phyloP scores from a whole-genome alignment of 208 protist genomes.

The Wallacemonas sp. region DNA sequence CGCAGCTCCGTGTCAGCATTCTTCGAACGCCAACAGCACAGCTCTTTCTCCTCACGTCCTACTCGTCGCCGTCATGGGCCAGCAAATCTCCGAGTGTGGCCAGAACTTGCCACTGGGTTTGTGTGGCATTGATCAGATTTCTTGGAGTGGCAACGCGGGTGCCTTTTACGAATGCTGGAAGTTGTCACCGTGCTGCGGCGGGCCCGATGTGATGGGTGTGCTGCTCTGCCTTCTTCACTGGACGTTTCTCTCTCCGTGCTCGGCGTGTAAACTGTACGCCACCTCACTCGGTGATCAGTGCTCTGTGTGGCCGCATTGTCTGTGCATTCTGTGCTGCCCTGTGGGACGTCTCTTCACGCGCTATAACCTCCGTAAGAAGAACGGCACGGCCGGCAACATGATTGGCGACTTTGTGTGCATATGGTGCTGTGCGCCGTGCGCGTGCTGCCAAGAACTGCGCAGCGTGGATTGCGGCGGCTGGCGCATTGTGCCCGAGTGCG shows the following conservation, averaged over 20 bases:
- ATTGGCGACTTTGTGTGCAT: conserved; percentile 73
- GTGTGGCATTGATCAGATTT: conserved; percentile 60
- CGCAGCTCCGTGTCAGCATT: too few relatives aligned
- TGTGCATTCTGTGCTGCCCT: conserved; percentile 63
- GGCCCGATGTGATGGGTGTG: conserved; percentile 37
- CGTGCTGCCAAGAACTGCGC: conserved; percentile 78
- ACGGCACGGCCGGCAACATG: conserved; percentile 67
- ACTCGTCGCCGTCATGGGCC: too few relatives aligned
- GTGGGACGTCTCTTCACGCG: conserved; percentile 68
- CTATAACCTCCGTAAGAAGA: conserved; percentile 84
- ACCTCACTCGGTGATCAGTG: conserved; percentile 62
- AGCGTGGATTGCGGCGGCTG: conserved; percentile 48
- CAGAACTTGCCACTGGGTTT: conserved; percentile 43
- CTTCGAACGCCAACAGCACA: too few relatives aligned
- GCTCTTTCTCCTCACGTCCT: too few relatives aligned
- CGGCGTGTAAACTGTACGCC: conserved; percentile 68
- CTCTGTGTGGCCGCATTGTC: conserved; percentile 65
- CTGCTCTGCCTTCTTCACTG: conserved; percentile 63
- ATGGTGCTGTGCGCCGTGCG: conserved; percentile 61
- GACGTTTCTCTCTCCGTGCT: conserved; percentile 42
- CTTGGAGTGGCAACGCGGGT: conserved; percentile 61
- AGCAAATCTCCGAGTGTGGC: conserved; percentile 44
- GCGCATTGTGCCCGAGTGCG: conserved; percentile 55
- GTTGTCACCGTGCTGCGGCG: conserved; percentile 63
- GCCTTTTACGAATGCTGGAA: conserved; percentile 78